Percentiles rank a stretch among this genome's conserved stretches.
phyloP scores from a whole-genome alignment of 2,329 filamentous ascomycete genomes.

The Rasamsonia emersonii region DNA sequence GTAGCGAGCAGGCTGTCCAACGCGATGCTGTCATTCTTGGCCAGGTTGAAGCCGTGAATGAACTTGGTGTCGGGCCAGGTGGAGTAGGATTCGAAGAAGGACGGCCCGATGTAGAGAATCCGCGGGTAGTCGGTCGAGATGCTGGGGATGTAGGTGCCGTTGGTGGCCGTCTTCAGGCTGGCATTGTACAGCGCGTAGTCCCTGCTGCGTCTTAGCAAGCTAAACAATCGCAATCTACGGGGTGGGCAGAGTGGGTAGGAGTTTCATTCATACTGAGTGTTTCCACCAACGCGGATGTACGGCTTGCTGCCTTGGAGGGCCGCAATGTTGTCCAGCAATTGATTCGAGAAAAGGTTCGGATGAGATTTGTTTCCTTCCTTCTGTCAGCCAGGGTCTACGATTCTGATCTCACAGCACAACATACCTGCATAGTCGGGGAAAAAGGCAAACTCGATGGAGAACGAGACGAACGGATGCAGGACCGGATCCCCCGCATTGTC shows the following conservation, averaged over 20 bases:
- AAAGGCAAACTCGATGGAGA: background rate
- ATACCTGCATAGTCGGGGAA: background rate
- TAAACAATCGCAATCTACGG: background rate
- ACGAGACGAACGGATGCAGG: no score
- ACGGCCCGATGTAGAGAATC: slow-evolving; percentile 7
- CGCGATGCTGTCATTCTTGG: slow-evolving; percentile 1
- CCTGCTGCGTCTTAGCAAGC: slow-evolving; percentile 1
- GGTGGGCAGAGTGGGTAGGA: background rate
- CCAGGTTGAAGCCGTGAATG: slow-evolving; percentile 7
- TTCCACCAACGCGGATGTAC: slow-evolving; percentile 8
- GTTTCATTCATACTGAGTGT: slow-evolving; percentile 6
- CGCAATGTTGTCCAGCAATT: slow-evolving; percentile 6
- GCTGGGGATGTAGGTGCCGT: slow-evolving; percentile 4
- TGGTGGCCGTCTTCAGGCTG: slow-evolving; percentile 2
- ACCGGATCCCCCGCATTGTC: no score
- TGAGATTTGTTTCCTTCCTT: slow-evolving; percentile 6
- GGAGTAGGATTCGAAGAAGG: slow-evolving; percentile 8
- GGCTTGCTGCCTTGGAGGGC: slow-evolving; percentile 6
- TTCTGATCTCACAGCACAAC: no score
- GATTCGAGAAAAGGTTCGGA: slow-evolving; percentile 6
- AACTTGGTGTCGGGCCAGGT: slow-evolving; percentile 8
- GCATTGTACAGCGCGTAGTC: slow-evolving; percentile 7
- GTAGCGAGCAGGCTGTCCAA: slow-evolving; percentile 3
- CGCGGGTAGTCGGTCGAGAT: slow-evolving; percentile 5
- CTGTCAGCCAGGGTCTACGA: no score